Base-by-base conservation (phyloP, 108 stramenopile species). In the Parietichytrium sp. region DNA sequence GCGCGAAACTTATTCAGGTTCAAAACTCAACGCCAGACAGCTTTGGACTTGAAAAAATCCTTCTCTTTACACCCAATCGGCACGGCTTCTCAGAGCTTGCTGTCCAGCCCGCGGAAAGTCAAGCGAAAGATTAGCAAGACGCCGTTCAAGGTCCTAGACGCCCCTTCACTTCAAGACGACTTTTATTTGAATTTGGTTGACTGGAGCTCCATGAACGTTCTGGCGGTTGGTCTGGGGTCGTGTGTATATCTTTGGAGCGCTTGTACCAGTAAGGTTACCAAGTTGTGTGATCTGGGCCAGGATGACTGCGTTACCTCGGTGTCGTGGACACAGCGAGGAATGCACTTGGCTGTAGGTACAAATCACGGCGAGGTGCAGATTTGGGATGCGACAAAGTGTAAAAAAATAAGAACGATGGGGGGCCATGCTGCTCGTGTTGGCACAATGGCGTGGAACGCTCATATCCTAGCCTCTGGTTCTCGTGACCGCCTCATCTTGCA, bases 131-230 rank as follows among this genome's bases (percentile, higher is more conserved):
- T 87, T 42, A 33, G 38, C 10, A 72, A 72, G 61, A 72, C 94
- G 7, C 96, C 98, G 29, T 96, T 95, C 78, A 98, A 98, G 87
- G 96, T 98, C n/a, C 87, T 99, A 51, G 97, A 98, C 88, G 98
- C 98, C 4, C 98, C 98, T 1, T 90, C 93, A 26, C 89, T 99
- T 18, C 93, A 93, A 85, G 98, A 99, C 87, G 98, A 99, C 87
- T 99, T 97, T 84, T 99, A 99, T 82, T 86, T 99, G 52, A 97
- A 97, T 79, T 86, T 99, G 6, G 96, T 99, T 23, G 95, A 96
- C 85, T 99, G 98, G 98, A 92, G 91, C 3, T 87, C 93, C 2
- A 89, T 87, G 48, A 96, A 99, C 83, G 94, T 97, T n/a, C 83
- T 99, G 47, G 97, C 98, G 1, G 98, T 98, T n/a, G 98, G 95